Conservation (phyloP, 2,329 filamentous ascomycete species). For the Huntiella bhutanensis region DNA sequence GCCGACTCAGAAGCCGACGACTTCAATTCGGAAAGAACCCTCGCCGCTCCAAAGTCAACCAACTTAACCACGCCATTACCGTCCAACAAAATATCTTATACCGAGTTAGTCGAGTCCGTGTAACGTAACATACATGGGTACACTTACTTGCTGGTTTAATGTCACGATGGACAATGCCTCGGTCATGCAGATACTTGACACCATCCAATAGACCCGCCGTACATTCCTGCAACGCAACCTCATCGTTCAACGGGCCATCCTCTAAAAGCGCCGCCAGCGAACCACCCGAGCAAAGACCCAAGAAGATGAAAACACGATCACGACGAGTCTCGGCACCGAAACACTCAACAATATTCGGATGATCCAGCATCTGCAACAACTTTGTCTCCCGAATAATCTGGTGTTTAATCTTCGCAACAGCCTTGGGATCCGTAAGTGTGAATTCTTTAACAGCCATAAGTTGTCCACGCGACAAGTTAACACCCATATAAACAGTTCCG, state of each 20-base stretch:
- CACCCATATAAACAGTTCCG: slow-evolving; percentile 89
- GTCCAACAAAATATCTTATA: slow-evolving; percentile 76
- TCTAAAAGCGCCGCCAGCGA: slow-evolving; percentile 79
- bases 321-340: slow-evolving; percentile 95
- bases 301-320: slow-evolving; percentile 99
- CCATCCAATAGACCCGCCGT: slow-evolving; percentile 86
- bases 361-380: slow-evolving; percentile 83
- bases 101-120: not conserved
- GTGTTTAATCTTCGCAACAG: slow-evolving; percentile 81
- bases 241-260: slow-evolving; percentile 92
- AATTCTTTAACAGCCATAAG: slow-evolving; percentile 99
- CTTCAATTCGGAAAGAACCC: slow-evolving; percentile 53
- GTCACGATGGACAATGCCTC: slow-evolving; percentile 82
- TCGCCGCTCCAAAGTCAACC: slow-evolving; percentile 94
- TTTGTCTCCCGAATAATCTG: slow-evolving; percentile 97
- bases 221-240: slow-evolving; percentile 94
- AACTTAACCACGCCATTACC: slow-evolving; percentile 98
- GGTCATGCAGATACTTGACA: slow-evolving; percentile 79
- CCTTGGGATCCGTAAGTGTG: slow-evolving; percentile 73
- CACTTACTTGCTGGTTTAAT: slow-evolving; percentile 89
- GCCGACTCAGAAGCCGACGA: slow-evolving; percentile 89
- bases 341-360: slow-evolving; percentile 95
- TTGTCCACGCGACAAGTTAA: slow-evolving; percentile 90
- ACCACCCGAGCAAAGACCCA: slow-evolving; percentile 96
- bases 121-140: not conserved